Percentiles rank a stretch among this genome's conserved stretches.
These are phyloP conservation scores for Parastagonospora nodorum DNA, from an alignment of 2,329 filamentous ascomycete genomes.

Conservation along the genomic window DNA sequence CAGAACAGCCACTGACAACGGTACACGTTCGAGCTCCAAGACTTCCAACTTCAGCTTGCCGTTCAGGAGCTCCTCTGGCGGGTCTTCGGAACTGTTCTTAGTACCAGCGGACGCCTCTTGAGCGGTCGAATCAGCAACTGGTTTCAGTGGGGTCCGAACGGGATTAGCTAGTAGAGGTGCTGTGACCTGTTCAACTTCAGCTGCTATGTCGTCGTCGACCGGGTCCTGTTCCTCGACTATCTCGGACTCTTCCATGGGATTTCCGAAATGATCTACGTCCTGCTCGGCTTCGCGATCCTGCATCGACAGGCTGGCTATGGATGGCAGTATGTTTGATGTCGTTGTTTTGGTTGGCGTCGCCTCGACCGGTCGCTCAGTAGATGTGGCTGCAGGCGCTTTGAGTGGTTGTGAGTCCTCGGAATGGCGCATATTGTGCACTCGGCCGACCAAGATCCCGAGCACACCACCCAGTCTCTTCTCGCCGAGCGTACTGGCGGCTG, in stretches of 20 bases:
- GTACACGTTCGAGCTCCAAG: slow-evolving; percentile 75
- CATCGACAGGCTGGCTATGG: slow-evolving; percentile 21
- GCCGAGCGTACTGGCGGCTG: slow-evolving; percentile 57
- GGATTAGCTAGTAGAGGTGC: slow-evolving; percentile 8
- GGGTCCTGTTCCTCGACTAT: slow-evolving; percentile 34
- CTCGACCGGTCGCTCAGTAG: slow-evolving; percentile 20
- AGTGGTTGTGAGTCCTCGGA: slow-evolving; percentile 31
- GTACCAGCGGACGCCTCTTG: slow-evolving; percentile 1
- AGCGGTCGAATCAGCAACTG: slow-evolving; percentile 1
- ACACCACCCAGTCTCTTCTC: slow-evolving; percentile 70
- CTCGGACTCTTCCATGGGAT: slow-evolving; percentile 26
- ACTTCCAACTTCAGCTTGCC: slow-evolving; percentile 70
- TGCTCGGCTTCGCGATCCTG: slow-evolving; percentile 39
- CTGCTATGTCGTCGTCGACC: slow-evolving; percentile 21
- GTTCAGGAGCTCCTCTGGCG: slow-evolving; percentile 51
- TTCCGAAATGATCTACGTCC: slow-evolving; percentile 33
- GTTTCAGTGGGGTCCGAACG: slow-evolving; percentile 6
- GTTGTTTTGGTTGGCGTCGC: slow-evolving; percentile 24
- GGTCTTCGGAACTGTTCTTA: slow-evolving; percentile 2
- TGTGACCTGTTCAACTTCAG: slow-evolving; percentile 12
- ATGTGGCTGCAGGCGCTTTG: slow-evolving; percentile 10
- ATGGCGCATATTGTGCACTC: slow-evolving; percentile 64
- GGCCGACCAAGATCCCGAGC: slow-evolving; percentile 69
- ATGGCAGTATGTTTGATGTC: slow-evolving; percentile 18
- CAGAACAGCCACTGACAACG: slow-evolving; percentile 73